Conservation (phyloP, 2,329 filamentous ascomycete species). For the Ceratocystis eucalypticola region DNA sequence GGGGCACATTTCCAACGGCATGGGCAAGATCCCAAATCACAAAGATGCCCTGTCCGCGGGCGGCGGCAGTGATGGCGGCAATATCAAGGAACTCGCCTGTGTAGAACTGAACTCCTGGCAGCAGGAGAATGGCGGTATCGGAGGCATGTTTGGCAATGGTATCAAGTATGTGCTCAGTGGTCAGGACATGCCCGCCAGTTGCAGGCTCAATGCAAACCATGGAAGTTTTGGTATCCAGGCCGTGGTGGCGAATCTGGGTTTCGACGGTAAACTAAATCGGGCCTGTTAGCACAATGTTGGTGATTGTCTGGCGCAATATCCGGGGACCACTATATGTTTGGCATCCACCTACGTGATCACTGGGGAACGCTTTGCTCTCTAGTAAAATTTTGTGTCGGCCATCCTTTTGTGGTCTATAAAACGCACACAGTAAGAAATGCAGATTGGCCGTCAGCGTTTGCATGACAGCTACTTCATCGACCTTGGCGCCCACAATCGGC, state of each 20-base stretch:
- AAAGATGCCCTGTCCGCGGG: slow-evolving; percentile 54
- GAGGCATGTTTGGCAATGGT: slow-evolving; percentile 62
- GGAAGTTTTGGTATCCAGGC: slow-evolving; percentile 46
- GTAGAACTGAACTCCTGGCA: slow-evolving; percentile 86
- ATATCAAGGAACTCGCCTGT: slow-evolving; percentile 84
- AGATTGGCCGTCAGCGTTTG: slow-evolving; percentile 67
- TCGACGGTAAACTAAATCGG: slow-evolving; percentile 54
- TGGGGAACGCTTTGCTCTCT: slow-evolving; percentile 74
- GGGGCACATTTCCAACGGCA: slow-evolving; percentile 68
- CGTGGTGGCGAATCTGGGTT: slow-evolving; percentile 60
- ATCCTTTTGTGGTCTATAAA: slow-evolving; percentile 52
- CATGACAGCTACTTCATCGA: slow-evolving; percentile 67
- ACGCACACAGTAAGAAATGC: slow-evolving; percentile 67
- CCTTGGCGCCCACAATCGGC: slow-evolving; percentile 52
- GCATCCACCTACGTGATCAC: slow-evolving; percentile 49
- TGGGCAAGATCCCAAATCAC: slow-evolving; percentile 86
- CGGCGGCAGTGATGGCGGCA: slow-evolving; percentile 60
- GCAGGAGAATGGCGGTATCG: slow-evolving; percentile 59
- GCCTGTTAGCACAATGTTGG: background rate
- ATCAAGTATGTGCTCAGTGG: slow-evolving; percentile 56
- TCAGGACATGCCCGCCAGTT: slow-evolving; percentile 42
- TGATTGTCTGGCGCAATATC: background rate
- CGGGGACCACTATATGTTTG: background rate
- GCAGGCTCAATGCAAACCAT: slow-evolving; percentile 57
- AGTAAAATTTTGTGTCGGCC: slow-evolving; percentile 58